Evolutionary conservation across 441 rosid species (phyloP), one percentile per base, ranked within the genome.

Genomic region (Euphorbia celastroides): DNA sequence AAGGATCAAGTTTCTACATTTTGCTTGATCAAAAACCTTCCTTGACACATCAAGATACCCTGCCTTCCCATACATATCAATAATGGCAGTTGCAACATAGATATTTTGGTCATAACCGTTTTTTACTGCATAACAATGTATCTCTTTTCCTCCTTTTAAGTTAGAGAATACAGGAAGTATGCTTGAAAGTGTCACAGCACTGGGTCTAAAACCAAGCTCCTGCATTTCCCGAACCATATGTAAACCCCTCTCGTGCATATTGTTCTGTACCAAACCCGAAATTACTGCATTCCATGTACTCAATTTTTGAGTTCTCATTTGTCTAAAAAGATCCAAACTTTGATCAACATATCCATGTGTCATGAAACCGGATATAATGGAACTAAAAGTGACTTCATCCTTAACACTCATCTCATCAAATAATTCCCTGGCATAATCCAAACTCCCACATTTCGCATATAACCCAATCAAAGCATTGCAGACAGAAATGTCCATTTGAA

Each of bases 221-320:
- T 61, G 82, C 96, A 90, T 88, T 78, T 87, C 83, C 68, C 79
- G 78, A 65, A 82, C 78, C 68, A 84, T 75, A 65, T 65, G 81
- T 55, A 83, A 64, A 71, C 79, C 81, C 31, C 66, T 72, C 22
- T 80, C 86, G 8, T 80, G 81, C 68, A 62, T 41, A 41, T 87
- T 84, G 56, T 93, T 90, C 75, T 93, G 96, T 79, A 77, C 83
- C 67, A 90, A 83, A 74, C 98, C 97, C 1, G 97, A 88, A 81
- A 90, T 74, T 57, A 87, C 74, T 10, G 87, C 84, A 70, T 93
- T 93, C 97, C 98, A 93, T 5, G 81, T 74, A 68, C 83, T 90
- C 36, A 90, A 17, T 64, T 76, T 78, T 16, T 78, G 82, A 57
- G 8, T 74, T 73, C 79, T 78, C 79, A 81, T 78, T 64, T 75